A percentile compares a stretch with the other conserved stretches of the same genome.
These are phyloP conservation scores for Paramecium caudatum DNA, from an alignment of 73 alveolate genomes.

Conservation along the genomic window DNA sequence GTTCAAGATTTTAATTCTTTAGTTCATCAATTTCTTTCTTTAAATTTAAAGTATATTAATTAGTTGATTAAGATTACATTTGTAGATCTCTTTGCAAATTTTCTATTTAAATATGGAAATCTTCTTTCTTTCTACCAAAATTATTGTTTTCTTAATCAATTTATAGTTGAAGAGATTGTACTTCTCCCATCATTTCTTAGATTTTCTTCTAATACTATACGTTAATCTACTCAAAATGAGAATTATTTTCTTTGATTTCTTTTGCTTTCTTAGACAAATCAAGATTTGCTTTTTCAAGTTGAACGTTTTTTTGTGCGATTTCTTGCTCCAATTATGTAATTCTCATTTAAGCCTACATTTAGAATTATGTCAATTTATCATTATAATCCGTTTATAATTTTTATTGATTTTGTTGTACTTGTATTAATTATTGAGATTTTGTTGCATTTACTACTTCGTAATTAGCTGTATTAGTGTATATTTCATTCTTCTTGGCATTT, in stretches of 20 bases:
- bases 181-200: conserved; percentile 1
- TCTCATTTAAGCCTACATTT: conserved; percentile 21
- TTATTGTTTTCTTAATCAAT: conserved; percentile 17
- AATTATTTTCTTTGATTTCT: conserved; percentile 3
- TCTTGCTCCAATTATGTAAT: conserved; percentile 26
- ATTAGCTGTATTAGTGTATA: background rate
- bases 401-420: background rate
- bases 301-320: background rate
- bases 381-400: background rate
- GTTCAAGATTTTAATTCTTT: background rate
- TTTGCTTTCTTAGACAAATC: background rate
- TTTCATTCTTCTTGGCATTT: conserved; percentile 5
- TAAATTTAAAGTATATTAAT: background rate
- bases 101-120: background rate
- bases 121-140: conserved; percentile 8
- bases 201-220: background rate
- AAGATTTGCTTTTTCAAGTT: conserved; percentile 1
- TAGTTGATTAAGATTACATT: background rate
- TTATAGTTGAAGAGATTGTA: background rate
- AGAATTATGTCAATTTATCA: conserved; percentile 2
- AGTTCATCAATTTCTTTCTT: conserved; percentile 10
- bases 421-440: background rate
- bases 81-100: background rate
- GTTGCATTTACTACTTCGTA: conserved; percentile 40
- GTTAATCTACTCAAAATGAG: background rate